Conservation (phyloP, 2,329 filamentous ascomycete genomes). For the Aspergillus vadensis region DNA sequence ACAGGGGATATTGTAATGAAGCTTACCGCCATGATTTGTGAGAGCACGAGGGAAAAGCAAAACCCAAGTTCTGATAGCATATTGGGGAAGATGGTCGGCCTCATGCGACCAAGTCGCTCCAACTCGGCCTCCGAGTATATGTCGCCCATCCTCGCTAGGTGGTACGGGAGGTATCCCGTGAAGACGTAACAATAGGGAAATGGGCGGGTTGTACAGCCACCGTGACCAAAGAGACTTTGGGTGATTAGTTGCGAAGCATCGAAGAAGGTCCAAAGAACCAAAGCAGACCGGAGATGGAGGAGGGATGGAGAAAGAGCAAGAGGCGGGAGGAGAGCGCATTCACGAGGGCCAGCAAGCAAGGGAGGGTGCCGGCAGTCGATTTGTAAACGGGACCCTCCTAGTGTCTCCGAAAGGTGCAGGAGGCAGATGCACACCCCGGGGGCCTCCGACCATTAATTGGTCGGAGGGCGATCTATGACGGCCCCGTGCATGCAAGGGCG, state of each 20-base stretch:
- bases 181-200: neutral
- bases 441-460: neutral
- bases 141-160: neutral
- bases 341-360: too few relatives aligned
- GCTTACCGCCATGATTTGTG: slow-evolving; percentile 62
- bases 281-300: too few relatives aligned
- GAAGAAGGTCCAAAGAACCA: too few relatives aligned
- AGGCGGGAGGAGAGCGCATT: too few relatives aligned
- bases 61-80: slow-evolving; percentile 59
- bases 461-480: neutral
- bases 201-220: too few relatives aligned
- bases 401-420: too few relatives aligned
- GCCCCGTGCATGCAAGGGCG: neutral
- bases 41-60: slow-evolving; percentile 62
- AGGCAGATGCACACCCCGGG: neutral
- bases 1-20: neutral
- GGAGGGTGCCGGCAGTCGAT: neutral
- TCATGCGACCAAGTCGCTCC: slow-evolving; percentile 63
- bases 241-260: too few relatives aligned
- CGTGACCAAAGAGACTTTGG: too few relatives aligned
- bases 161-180: neutral
- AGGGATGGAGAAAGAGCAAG: too few relatives aligned
- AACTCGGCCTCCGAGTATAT: slow-evolving; percentile 31
- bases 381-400: neutral
- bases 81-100: slow-evolving; percentile 57